Conservation (phyloP, 176 grass and related monocot species). For the Phoenix roebelenii region DNA sequence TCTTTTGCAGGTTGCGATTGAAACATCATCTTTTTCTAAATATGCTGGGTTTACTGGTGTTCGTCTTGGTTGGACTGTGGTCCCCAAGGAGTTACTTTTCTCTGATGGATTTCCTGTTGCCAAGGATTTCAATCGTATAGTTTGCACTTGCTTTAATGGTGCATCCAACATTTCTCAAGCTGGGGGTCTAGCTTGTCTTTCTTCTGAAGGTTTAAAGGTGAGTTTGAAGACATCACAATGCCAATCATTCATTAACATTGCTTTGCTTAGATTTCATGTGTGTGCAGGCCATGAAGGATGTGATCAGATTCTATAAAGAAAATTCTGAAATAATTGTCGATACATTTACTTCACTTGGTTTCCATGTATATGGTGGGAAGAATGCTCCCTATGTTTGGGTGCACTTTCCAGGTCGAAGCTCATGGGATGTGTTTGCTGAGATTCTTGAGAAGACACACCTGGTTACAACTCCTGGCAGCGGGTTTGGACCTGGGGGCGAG, state of each 20-base stretch:
- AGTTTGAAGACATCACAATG: background rate
- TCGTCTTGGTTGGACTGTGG: conserved; percentile 87
- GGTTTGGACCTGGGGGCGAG: conserved; percentile 80
- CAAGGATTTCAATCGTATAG: conserved; percentile 90
- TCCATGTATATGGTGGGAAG: conserved; percentile 72
- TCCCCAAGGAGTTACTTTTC: conserved; percentile 84
- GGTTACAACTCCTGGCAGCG: conserved; percentile 81
- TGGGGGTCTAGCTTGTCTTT: conserved; percentile 73
- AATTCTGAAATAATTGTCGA: conserved; percentile 80
- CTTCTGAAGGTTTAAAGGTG: conserved; percentile 68
- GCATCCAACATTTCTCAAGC: conserved; percentile 84
- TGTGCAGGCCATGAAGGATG: conserved; percentile 31
- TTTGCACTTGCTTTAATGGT: conserved; percentile 82
- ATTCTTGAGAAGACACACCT: conserved; percentile 76
- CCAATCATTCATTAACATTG: too few species aligned
- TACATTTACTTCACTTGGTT: conserved; percentile 74
- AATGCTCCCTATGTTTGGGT: conserved; percentile 97
- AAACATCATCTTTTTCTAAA: conserved; percentile 91
- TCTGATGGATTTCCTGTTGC: conserved; percentile 85
- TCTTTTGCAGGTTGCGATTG: conserved; percentile 68
- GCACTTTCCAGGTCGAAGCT: conserved; percentile 72
- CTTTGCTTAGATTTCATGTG: background rate
- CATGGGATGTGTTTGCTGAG: conserved; percentile 78
- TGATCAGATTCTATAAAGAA: conserved; percentile 77
- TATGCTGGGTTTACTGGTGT: conserved; percentile 96